Evolutionary conservation across 345 rosid species (phyloP), one percentile per base, ranked within the genome.

Genomic region (Eucalyptus caleyi): DNA sequence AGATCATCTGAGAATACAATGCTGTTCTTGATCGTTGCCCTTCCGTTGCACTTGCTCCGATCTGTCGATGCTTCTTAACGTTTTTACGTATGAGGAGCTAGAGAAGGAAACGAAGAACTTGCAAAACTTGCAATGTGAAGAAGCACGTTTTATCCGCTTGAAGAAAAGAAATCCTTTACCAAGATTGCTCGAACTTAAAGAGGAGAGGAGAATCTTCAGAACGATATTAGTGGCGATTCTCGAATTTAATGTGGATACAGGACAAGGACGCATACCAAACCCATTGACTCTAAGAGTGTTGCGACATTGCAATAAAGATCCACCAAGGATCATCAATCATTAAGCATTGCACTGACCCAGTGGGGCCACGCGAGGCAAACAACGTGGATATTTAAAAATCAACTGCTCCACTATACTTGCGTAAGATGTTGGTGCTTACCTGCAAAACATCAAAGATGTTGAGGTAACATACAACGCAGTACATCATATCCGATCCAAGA

Each of bases 201-300:
- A 37, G 82, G 8, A 16, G 42, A 37, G 44, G 45, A 72, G 24
- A 34, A 37, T 72, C 45, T 37, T 72, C 45, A 5, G 45, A 37
- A 72, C 27, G 4, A 37, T 3, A 21, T 15, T n/a, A n/a, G 6
- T 65, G 37, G 37, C 3, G 16, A 16, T 50, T 37, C 26, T 11
- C 40, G 8, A 11, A 87, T 42, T 86, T 9, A 37, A 86, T 59
- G 40, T 87, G 45, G 50, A 80, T 34, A 21, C 45, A 37, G 40
- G 50, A 44, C 87, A 21, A 90, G 59, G 83, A 90, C 8, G 49
- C 94, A 49, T 94, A 97, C 99, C 98, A 96, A 91, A 97, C 93
- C 99, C 99, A 97, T 50, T 95, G 97, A 95, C 98, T 96, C 10
- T 53, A n/a, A n/a, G 90, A 92, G 92, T 95, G 97, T 82, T 94